These are phyloP conservation scores for Beauveria brongniartii DNA, from an alignment of 2,329 filamentous ascomycete genomes.

Conservation along the genomic window DNA sequence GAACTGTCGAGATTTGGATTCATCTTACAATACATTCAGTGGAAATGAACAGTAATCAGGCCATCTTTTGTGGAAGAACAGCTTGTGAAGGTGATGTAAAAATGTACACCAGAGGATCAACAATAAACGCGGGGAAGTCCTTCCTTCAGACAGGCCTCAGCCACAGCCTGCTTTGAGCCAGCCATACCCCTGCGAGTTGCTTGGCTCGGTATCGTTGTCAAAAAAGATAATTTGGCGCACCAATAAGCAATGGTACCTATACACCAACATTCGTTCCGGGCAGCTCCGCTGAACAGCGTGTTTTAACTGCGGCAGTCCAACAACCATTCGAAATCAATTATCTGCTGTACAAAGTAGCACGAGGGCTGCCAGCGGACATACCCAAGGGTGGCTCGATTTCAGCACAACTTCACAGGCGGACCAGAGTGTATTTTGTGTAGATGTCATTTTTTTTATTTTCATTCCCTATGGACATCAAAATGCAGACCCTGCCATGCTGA, in stretches of 20 bases:
- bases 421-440: background rate
- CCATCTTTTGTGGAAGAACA: background rate
- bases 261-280: no score
- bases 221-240: background rate
- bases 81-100: background rate
- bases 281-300: no score
- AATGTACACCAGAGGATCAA: background rate
- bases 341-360: background rate
- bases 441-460: constrained; percentile 12
- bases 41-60: background rate
- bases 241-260: no score
- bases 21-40: background rate
- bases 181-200: background rate
- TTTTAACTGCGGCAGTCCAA: background rate
- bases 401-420: background rate
- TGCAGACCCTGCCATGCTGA: constrained; percentile 30
- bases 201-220: background rate
- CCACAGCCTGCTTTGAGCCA: background rate
- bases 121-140: background rate
- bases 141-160: background rate
- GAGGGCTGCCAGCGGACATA: no score
- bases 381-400: no score
- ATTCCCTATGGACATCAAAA: constrained; percentile 15
- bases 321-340: background rate
- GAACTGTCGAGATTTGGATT: background rate